These are phyloP conservation scores for Aureobasidium sp. DNA, from an alignment of 2,329 filamentous ascomycete genomes.

Conservation along the genomic window DNA sequence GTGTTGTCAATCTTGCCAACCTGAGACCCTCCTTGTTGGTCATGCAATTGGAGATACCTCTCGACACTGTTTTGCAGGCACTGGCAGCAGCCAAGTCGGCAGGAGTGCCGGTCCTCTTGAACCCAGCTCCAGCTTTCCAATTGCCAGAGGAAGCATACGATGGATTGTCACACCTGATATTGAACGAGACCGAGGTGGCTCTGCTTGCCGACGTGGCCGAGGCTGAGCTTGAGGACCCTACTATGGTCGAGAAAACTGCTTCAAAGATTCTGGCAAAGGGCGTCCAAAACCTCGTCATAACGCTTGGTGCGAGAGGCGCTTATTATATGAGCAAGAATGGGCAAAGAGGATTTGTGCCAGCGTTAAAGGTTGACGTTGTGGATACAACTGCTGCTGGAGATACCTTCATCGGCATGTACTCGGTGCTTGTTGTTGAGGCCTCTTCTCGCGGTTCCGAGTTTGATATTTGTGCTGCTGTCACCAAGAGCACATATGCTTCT, in stretches of 20 bases:
- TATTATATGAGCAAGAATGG: not conserved
- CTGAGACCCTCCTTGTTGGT: conserved; percentile 30
- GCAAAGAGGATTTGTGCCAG: conserved; percentile 30
- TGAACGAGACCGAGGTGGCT: conserved; percentile 85
- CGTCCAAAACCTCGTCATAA: conserved; percentile 72
- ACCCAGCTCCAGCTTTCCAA: conserved; percentile 66
- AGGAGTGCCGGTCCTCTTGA: conserved; percentile 51
- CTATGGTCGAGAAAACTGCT: not conserved
- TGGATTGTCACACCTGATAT: conserved; percentile 56
- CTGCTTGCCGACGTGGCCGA: conserved; percentile 52
- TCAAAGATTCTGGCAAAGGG: conserved; percentile 52
- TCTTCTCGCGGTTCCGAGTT: not conserved
- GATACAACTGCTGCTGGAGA: conserved; percentile 94
- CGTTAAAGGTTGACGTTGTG: conserved; percentile 67
- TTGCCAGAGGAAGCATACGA: conserved; percentile 61
- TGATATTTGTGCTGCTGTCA: conserved; percentile 3
- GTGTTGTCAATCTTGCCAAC: conserved; percentile 33
- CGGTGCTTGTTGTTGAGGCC: not conserved
- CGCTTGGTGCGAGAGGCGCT: conserved; percentile 65
- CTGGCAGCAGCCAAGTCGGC: conserved; percentile 21
- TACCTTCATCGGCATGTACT: conserved; percentile 66
- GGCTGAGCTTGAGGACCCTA: conserved; percentile 39
- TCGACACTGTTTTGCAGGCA: conserved; percentile 31
- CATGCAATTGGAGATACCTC: conserved; percentile 41
- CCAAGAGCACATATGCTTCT: not conserved